Percentiles rank a stretch among this genome's conserved stretches.
These are phyloP conservation scores for Gaeumannomyces sp. DNA, from an alignment of 2,329 filamentous ascomycete species.

Conservation along the genomic window DNA sequence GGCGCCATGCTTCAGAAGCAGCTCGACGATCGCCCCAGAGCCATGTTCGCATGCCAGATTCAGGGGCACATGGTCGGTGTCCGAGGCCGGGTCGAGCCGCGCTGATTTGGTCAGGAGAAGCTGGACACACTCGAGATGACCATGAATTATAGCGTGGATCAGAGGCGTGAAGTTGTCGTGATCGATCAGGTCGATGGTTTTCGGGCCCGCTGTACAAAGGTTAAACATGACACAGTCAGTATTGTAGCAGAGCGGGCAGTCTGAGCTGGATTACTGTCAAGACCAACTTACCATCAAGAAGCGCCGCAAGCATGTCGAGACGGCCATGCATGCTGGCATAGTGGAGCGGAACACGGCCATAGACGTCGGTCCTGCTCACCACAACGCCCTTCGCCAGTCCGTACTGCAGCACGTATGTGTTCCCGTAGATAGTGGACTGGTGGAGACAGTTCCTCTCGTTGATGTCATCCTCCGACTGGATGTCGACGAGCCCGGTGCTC, in stretches of 20 bases:
- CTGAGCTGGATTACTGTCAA: background rate
- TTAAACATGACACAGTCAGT: constrained; percentile 1
- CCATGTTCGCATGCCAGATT: constrained; percentile 95
- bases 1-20: constrained; percentile 75
- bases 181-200: constrained; percentile 81
- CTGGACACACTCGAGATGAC: constrained; percentile 73
- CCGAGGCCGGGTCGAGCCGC: constrained; percentile 78
- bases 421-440: constrained; percentile 92
- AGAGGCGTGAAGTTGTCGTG: constrained; percentile 96
- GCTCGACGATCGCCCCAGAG: constrained; percentile 74
- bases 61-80: constrained; percentile 86
- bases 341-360: constrained; percentile 86
- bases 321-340: constrained; percentile 95
- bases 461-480: constrained; percentile 94
- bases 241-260: background rate
- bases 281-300: constrained; percentile 53
- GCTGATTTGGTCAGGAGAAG: constrained; percentile 70
- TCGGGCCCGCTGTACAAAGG: constrained; percentile 48
- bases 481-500: constrained; percentile 74
- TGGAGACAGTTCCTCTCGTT: constrained; percentile 96
- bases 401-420: constrained; percentile 67
- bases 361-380: constrained; percentile 79
- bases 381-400: constrained; percentile 72
- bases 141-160: constrained; percentile 90
- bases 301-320: constrained; percentile 70